Conservation (phyloP, 2,329 filamentous ascomycete genomes). For the Albophoma yamanashiensis region DNA sequence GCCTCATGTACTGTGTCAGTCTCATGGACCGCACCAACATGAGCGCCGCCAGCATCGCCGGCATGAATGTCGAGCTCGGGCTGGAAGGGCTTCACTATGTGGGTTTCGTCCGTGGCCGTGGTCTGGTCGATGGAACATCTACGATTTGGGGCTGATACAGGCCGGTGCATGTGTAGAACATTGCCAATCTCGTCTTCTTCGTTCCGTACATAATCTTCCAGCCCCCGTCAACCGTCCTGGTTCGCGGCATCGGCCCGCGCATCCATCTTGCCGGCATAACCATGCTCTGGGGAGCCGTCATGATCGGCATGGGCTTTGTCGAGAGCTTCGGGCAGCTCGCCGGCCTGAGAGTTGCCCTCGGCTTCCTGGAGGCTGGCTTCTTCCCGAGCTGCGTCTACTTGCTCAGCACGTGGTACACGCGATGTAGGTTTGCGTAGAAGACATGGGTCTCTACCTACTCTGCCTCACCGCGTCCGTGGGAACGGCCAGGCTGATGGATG, state of each 20-base stretch:
- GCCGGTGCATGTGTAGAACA: slow-evolving; percentile 27
- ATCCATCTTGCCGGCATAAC: slow-evolving; percentile 44
- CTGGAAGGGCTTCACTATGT: slow-evolving; percentile 36
- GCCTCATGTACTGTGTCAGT: slow-evolving; percentile 61
- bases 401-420: slow-evolving; percentile 63
- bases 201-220: slow-evolving; percentile 63
- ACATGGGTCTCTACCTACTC: not conserved
- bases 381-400: slow-evolving; percentile 63
- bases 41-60: slow-evolving; percentile 62
- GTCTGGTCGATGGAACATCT: not conserved
- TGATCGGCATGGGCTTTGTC: slow-evolving; percentile 57
- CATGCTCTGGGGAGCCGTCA: slow-evolving; percentile 46
- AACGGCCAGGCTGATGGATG: not conserved
- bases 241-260: slow-evolving; percentile 55
- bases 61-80: slow-evolving; percentile 37
- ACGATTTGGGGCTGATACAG: not conserved
- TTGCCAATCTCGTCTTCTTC: slow-evolving; percentile 65
- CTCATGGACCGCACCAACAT: slow-evolving; percentile 75
- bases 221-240: slow-evolving; percentile 57
- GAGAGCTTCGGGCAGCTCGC: slow-evolving; percentile 39
- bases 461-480: not conserved
- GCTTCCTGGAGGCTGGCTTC: slow-evolving; percentile 58
- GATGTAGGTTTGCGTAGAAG: slow-evolving; percentile 34
- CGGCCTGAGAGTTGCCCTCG: slow-evolving; percentile 47
- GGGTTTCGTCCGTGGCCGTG: slow-evolving; percentile 7